Evolutionary conservation across 371 early-diverging fungal species (phyloP).

Genomic region (Mortierella sp.): DNA sequence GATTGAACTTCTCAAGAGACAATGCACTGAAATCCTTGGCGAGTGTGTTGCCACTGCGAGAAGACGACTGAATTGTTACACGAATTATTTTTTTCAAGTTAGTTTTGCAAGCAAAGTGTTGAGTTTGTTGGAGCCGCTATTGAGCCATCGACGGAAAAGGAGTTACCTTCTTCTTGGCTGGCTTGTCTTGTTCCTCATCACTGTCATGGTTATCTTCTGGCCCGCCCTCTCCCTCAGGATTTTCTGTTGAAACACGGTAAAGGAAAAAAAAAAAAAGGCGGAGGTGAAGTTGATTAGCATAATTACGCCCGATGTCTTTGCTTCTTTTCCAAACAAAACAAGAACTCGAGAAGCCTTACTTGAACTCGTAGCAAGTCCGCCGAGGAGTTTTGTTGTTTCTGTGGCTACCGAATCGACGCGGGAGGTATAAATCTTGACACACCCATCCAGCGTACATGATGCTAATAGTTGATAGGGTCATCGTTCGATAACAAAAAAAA

Average conservation of each 20-base stretch:
- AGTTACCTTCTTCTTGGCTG: constrained; percentile 54
- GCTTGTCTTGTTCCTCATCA: constrained; percentile 60
- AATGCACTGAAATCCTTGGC: constrained; percentile 84
- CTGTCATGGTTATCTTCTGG: constrained; percentile 64
- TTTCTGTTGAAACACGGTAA: constrained; percentile 1
- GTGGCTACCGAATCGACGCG: constrained; percentile 98
- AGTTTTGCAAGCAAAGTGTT: no score
- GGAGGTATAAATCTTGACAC: constrained; percentile 98
- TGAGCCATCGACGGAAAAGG: no score
- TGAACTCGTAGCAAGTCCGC: constrained; percentile 82
- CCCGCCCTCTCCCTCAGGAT: constrained; percentile 41
- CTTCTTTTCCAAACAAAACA: no score
- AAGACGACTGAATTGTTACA: no score
- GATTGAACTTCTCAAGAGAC: constrained; percentile 88
- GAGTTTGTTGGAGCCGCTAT: no score
- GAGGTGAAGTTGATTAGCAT: no score
- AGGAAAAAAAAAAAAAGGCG: background rate
- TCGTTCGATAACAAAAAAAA: no score
- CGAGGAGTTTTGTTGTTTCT: constrained; percentile 94
- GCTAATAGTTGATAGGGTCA: constrained; percentile 65
- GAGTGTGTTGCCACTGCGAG: constrained; percentile 75
- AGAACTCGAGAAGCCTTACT: constrained; percentile 53
- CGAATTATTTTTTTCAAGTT: no score
- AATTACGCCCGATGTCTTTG: no score
- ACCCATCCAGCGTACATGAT: constrained; percentile 98